Evolutionary conservation across 2,329 filamentous ascomycete genomes (phyloP).

Genomic region (Bipolaris bicolor): DNA sequence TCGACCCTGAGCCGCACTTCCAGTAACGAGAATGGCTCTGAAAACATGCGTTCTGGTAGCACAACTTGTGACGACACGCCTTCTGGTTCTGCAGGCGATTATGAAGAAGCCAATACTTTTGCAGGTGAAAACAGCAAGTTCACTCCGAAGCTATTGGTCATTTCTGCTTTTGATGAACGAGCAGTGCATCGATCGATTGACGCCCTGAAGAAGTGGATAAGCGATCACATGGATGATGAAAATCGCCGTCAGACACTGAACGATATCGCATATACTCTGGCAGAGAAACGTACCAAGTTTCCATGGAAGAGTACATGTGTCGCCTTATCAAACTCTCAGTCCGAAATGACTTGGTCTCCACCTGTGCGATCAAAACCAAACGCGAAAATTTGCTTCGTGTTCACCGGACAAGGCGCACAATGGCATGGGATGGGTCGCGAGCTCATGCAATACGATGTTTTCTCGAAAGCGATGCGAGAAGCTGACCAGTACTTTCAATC

Average conservation of each 20-base stretch:
- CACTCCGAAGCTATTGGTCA: slow-evolving; percentile 1
- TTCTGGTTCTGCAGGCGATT: not conserved
- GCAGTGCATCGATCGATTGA: slow-evolving; percentile 5
- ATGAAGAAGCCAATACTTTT: not conserved
- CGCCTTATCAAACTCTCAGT: not conserved
- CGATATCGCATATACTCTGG: slow-evolving; percentile 19
- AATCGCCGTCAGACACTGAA: slow-evolving; percentile 1
- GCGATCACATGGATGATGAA: not conserved
- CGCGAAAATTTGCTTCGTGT: slow-evolving; percentile 21
- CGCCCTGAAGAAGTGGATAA: slow-evolving; percentile 7
- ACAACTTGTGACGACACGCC: not conserved
- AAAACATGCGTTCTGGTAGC: not conserved
- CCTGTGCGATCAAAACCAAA: slow-evolving; percentile 5
- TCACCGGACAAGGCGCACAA: slow-evolving; percentile 44
- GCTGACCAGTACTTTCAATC: slow-evolving; percentile 17
- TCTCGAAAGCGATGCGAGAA: slow-evolving; percentile 16
- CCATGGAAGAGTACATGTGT: slow-evolving; percentile 16
- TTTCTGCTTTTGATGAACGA: slow-evolving; percentile 19
- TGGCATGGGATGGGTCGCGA: slow-evolving; percentile 34
- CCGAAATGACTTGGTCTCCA: slow-evolving; percentile 5
- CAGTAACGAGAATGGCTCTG: not conserved
- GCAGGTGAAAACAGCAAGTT: not conserved
- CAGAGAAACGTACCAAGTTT: slow-evolving; percentile 14
- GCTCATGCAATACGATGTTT: slow-evolving; percentile 21
- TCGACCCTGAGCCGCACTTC: not conserved